Evolutionary conservation across 129 eudicot genomes (phyloP).

Genomic region (Silybum marianum): DNA sequence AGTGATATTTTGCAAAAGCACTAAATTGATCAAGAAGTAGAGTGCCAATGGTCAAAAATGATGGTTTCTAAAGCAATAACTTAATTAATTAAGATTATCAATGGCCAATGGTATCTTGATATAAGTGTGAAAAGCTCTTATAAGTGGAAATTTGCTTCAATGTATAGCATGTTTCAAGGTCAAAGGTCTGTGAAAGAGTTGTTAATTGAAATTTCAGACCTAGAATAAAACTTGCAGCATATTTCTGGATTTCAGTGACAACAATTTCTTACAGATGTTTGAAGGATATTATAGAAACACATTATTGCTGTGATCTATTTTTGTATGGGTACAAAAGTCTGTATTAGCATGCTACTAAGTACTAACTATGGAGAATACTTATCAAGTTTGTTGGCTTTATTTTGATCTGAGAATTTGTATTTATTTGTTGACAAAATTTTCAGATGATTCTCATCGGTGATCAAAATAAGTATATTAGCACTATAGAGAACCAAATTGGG

Average conservation of each 20-base stretch:
- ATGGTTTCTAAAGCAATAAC: background rate
- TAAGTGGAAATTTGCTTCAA: background rate
- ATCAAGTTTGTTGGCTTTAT: conserved; percentile 5
- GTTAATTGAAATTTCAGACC: conserved; percentile 15
- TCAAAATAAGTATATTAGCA: background rate
- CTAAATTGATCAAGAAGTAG: conserved; percentile 6
- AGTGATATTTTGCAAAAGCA: background rate
- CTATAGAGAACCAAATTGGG: background rate
- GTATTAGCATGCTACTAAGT: conserved; percentile 19
- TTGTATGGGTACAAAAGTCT: background rate
- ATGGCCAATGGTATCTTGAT: conserved; percentile 4
- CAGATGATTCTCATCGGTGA: background rate
- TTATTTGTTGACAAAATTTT: background rate
- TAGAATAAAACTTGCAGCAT: background rate
- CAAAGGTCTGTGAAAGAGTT: background rate
- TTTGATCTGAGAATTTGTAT: conserved; percentile 7
- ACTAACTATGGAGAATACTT: conserved; percentile 18
- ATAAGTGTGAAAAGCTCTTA: conserved; percentile 3
- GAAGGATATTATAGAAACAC: background rate
- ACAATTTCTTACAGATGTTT: background rate
- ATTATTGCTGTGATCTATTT: background rate
- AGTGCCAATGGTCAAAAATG: background rate
- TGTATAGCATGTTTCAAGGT: background rate
- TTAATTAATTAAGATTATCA: conserved; percentile 7
- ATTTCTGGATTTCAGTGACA: background rate